These are phyloP conservation scores for Epithemia pelagica DNA, from an alignment of 108 stramenopile species.

Conservation along the genomic window DNA sequence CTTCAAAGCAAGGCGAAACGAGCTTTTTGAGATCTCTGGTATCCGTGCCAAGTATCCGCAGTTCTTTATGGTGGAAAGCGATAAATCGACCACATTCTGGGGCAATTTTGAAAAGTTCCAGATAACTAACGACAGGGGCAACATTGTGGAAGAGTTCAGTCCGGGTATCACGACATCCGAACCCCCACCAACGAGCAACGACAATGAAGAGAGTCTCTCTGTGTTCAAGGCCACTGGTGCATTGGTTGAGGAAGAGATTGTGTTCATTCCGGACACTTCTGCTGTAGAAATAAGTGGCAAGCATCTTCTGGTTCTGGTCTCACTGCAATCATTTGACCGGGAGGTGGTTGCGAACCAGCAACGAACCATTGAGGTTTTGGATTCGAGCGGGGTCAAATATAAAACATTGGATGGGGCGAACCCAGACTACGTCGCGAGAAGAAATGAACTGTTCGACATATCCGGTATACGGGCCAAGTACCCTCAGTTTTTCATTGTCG, in stretches of 20 bases:
- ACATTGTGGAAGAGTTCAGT: conserved; percentile 20
- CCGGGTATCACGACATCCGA: background rate
- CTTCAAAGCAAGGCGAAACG: conserved; percentile 39
- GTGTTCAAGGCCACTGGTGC: no score
- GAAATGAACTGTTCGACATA: conserved; percentile 57
- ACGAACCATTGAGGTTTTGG: conserved; percentile 17
- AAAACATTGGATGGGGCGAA: conserved; percentile 54
- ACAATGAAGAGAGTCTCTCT: no score
- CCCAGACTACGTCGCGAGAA: conserved; percentile 29
- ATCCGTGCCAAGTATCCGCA: conserved; percentile 70
- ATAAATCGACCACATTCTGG: background rate
- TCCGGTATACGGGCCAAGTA: conserved; percentile 61
- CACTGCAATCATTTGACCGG: conserved; percentile 18
- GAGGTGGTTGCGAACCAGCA: conserved; percentile 28
- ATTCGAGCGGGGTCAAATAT: conserved; percentile 25
- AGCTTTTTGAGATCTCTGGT: conserved; percentile 57
- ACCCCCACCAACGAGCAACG: no score
- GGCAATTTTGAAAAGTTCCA: conserved; percentile 25
- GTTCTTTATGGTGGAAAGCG: conserved; percentile 44
- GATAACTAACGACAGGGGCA: conserved; percentile 46
- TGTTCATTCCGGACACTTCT: background rate
- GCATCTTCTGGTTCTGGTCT: conserved; percentile 28
- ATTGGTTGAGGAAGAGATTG: no score
- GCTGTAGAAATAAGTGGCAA: conserved; percentile 5
- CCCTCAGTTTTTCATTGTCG: conserved; percentile 73